phyloP scores from a whole-genome alignment of 2,329 filamentous ascomycete genomes.

The Aureobasidium sp. region DNA sequence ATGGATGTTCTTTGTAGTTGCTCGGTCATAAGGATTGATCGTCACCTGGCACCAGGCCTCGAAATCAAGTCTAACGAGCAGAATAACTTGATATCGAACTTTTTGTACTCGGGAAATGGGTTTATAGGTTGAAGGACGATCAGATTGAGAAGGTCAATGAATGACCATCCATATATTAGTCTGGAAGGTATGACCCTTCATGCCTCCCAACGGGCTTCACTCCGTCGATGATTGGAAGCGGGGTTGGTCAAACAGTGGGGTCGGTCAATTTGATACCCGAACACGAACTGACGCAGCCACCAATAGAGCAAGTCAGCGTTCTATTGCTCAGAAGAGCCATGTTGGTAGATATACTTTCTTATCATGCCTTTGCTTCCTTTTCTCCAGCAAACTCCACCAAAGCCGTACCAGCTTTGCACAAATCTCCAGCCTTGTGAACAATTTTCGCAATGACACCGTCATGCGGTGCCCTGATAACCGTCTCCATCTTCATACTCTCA shows the following conservation, averaged over 20 bases:
- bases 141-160: neutral
- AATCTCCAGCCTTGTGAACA: constrained; percentile 42
- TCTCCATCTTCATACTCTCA: constrained; percentile 52
- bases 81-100: too few relatives aligned
- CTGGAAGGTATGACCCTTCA: neutral
- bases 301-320: neutral
- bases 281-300: neutral
- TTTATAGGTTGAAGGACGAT: too few relatives aligned
- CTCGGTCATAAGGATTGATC: neutral
- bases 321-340: too few relatives aligned
- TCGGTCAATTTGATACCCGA: too few relatives aligned
- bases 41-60: neutral
- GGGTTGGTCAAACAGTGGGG: neutral
- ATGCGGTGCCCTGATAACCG: constrained; percentile 44
- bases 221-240: neutral
- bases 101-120: too few relatives aligned
- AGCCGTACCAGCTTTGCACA: constrained; percentile 42
- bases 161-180: neutral
- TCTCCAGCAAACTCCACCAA: constrained; percentile 38
- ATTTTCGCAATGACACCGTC: constrained; percentile 42
- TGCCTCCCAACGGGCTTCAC: neutral
- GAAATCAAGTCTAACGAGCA: too few relatives aligned
- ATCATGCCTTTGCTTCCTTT: neutral
- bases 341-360: neutral
- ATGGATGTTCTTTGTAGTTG: neutral